Evolutionary conservation across 768 basidiomycete species (phyloP), one percentile per base, ranked within the genome.

Genomic region (Leccinum boreale): DNA sequence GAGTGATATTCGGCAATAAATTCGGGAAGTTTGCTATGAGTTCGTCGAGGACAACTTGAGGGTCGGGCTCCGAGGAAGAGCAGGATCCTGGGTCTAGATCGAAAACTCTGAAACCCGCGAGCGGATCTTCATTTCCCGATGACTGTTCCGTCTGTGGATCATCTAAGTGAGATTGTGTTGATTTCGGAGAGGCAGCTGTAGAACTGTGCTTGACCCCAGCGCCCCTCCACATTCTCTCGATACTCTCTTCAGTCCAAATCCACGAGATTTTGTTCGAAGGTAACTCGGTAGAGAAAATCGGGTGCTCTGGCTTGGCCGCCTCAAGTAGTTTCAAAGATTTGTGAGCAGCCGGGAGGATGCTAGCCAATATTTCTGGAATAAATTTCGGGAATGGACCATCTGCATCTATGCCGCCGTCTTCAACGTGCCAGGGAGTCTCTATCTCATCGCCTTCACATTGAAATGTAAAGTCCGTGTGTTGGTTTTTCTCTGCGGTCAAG

Each of bases 301-400:
- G 78, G 65, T 91, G 88, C 49, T 84, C 79, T 0, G 89, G 85
- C 57, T 83, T 75, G 3, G 90, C 89, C 10, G 78, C 79, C 50
- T 77, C 78, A 0, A 93, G 77, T 4, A 94, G 72, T 28, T 80
- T 76, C 10, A 93, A 71, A 0, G 92, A 92, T 63, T 82, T 86
- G 59, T 82, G 83, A 1, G 90, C 90, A 4, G 82, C 81, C 12
- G 83, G 79, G 4, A 93, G 71, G 7, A 82, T 76, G 47, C 79
- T 75, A 7, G 81, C 72, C 28, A 87, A 69, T 12, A 75, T 75
- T 5, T 63, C 60, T 4, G 82, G 79, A 58, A 93, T 81, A 70
- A 94, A 93, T 4, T 71, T 70, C 0, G 92, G 91, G 62, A 85
- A 86, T 7, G 71, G 68, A 4, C 76, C 73, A 39, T 75, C 75